Base-by-base conservation (phyloP, 345 rosid genomes). In the Tarenaya hassleriana region DNA sequence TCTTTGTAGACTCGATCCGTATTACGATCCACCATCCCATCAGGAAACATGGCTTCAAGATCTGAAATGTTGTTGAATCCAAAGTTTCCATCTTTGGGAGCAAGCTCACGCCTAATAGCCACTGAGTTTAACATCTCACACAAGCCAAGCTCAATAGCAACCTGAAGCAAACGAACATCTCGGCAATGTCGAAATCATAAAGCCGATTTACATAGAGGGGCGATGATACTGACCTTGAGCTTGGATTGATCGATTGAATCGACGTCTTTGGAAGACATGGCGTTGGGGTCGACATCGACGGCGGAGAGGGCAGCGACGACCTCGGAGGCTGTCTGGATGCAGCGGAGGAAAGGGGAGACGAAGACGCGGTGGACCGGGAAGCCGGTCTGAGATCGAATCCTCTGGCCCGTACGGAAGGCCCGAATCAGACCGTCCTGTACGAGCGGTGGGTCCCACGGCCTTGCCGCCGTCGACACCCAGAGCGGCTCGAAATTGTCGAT, bases 381-480 rank as follows among this genome's bases (percentile, higher is more conserved):
- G 10, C 61, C 67, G 17, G 84, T 77, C 15, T 50, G 66, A 24
- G 67, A 27, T 41, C 73, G 77, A 40, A 88, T 71, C 49, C 60
- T 55, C 48, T 67, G 64, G 17, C 88, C 92, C 0, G 77, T 55
- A 5, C 53, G 16, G 34, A 81, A 75, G 0, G 95, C 84, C 44
- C 95, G 64, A 8, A 54, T 16, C 31, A 57, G 54, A 16, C 98
- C 96, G 6, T 41, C 73, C 1, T 78, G 63, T 1, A 66, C 39
- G 0, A 91, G 58, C 7, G 87, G 90, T 0, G 98, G 96, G 61
- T 91, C 96, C 96, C 95, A 91, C 0, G 84, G 92, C 48, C 77
- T 65, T 4, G 59, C 56, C 2, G 98, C 96, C 4, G 71, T 73
- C n/a, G 58, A 34, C 2, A 66, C 62, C 94, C 96, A 91, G 1